Evolutionary conservation across 768 basidiomycete species (phyloP).

Genomic region (Fomitopsis pulvina): DNA sequence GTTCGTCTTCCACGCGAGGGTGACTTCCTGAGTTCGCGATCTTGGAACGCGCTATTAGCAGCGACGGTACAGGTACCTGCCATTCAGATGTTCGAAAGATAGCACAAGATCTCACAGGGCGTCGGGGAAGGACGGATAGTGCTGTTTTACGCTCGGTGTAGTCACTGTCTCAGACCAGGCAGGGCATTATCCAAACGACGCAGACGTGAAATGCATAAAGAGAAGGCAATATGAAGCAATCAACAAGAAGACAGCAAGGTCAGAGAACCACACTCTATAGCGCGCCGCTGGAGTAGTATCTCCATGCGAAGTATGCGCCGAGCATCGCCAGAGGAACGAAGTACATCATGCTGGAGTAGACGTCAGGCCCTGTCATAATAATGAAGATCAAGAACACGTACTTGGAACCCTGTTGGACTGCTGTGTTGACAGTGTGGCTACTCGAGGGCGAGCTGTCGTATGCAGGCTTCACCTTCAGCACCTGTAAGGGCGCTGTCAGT

Average conservation of each 20-base stretch:
- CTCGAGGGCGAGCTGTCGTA: slow-evolving; percentile 37
- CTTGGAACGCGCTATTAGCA: no score
- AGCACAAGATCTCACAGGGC: no score
- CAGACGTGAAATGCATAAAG: background rate
- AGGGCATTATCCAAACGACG: background rate
- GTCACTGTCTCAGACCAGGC: no score
- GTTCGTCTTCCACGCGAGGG: no score
- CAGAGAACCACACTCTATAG: slow-evolving; percentile 26
- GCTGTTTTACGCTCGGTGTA: no score
- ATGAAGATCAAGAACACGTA: slow-evolving; percentile 28
- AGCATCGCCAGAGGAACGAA: slow-evolving; percentile 74
- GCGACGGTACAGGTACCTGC: no score
- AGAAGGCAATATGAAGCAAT: slow-evolving; percentile 6
- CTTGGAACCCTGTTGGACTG: slow-evolving; percentile 67
- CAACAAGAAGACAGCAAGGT: background rate
- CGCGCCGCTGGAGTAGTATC: slow-evolving; percentile 53
- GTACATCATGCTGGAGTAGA: slow-evolving; percentile 60
- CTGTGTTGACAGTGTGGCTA: slow-evolving; percentile 29
- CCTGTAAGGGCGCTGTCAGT: slow-evolving; percentile 26
- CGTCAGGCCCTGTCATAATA: background rate
- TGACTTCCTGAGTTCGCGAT: no score
- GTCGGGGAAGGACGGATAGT: no score
- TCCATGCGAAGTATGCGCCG: slow-evolving; percentile 85
- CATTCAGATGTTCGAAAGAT: no score
- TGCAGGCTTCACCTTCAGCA: slow-evolving; percentile 44